These are phyloP conservation scores for Basidiobolus meristosporus DNA, from an alignment of 371 early-diverging fungal genomes.

Conservation along the genomic window DNA sequence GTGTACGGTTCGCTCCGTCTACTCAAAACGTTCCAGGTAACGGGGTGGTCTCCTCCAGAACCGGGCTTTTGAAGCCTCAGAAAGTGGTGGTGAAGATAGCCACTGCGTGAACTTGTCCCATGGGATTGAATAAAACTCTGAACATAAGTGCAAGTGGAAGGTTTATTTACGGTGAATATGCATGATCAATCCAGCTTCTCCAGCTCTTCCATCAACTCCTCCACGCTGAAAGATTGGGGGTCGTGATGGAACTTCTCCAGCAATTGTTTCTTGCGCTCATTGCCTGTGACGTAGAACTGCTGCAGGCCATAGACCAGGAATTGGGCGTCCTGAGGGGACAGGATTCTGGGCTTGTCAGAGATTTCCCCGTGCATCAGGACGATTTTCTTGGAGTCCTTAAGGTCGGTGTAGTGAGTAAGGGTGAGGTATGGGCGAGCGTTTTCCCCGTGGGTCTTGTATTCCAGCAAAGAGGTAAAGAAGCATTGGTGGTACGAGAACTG, in stretches of 20 bases:
- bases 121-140: no score
- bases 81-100: no score
- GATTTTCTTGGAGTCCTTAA: slow-evolving; percentile 52
- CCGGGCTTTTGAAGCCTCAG: no score
- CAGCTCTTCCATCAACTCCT: slow-evolving; percentile 29
- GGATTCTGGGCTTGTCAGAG: slow-evolving; percentile 13
- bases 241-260: slow-evolving; percentile 59
- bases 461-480: slow-evolving; percentile 72
- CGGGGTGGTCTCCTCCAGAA: no score
- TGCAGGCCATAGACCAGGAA: slow-evolving; percentile 66
- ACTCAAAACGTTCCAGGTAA: no score
- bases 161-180: no score
- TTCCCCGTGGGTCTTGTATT: slow-evolving; percentile 69
- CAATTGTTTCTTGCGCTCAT: slow-evolving; percentile 32
- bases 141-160: no score
- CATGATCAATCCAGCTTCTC: background rate
- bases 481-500: slow-evolving; percentile 70
- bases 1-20: no score
- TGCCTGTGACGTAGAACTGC: slow-evolving; percentile 73
- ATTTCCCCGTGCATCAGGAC: slow-evolving; percentile 84
- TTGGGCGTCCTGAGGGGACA: slow-evolving; percentile 60
- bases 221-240: slow-evolving; percentile 58
- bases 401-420: slow-evolving; percentile 75
- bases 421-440: slow-evolving; percentile 71
- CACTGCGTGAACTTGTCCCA: no score